phyloP scores from a whole-genome alignment of 306 rosid genomes.

The Lathyrus aphaca region DNA sequence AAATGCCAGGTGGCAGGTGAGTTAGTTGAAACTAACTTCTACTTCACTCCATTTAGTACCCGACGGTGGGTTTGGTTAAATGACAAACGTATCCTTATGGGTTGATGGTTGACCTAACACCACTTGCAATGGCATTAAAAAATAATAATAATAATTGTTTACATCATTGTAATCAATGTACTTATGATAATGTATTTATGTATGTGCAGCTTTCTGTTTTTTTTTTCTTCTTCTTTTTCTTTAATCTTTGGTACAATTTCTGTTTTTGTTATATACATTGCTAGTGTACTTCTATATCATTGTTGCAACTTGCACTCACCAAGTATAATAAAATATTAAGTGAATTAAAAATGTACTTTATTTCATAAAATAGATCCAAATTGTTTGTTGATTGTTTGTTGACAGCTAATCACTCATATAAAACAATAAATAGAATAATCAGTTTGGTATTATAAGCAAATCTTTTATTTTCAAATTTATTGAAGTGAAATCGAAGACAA shows the following conservation, averaged over 20 bases:
- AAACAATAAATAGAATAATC: no score
- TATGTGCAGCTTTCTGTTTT: no score
- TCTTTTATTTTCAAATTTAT: no score
- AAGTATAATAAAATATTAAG: no score
- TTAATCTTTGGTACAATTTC: no score
- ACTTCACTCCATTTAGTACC: conserved; percentile 40
- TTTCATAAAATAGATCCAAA: neutral
- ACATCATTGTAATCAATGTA: neutral
- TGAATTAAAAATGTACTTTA: neutral
- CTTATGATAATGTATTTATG: no score
- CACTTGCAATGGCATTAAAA: neutral
- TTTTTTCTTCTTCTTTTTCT: no score
- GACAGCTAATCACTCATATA: neutral
- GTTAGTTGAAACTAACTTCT: conserved; percentile 50
- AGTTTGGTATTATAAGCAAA: no score
- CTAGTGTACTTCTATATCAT: no score
- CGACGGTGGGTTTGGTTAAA: neutral
- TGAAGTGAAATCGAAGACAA: no score
- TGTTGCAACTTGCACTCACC: neutral
- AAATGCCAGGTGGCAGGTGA: conserved; percentile 38
- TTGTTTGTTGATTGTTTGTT: no score
- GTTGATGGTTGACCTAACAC: conserved; percentile 26
- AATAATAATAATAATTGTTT: neutral
- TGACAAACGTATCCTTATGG: conserved; percentile 29
- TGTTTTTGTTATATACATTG: no score